These are phyloP conservation scores for Podaxis carcinomalis DNA, from an alignment of 768 basidiomycete genomes.

Conservation along the genomic window DNA sequence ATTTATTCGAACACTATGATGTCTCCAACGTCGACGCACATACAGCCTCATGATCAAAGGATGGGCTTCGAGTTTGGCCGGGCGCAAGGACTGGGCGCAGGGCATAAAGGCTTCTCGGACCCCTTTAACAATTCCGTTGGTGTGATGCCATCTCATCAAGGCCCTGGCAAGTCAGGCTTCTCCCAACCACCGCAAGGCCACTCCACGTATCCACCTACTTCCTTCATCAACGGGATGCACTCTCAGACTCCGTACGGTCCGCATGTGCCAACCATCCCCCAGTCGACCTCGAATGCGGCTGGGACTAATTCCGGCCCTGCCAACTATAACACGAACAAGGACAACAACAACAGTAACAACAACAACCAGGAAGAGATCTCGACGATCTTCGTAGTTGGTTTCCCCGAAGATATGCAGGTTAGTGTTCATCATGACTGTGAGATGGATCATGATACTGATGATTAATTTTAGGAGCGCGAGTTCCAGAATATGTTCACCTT, in stretches of 20 bases:
- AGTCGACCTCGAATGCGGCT: constrained; percentile 16
- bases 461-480: constrained; percentile 78
- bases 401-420: constrained; percentile 98
- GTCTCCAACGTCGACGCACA: constrained; percentile 35
- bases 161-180: constrained; percentile 18
- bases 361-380: constrained; percentile 80
- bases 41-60: constrained; percentile 33
- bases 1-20: constrained; percentile 32
- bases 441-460: constrained; percentile 16
- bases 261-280: constrained; percentile 42
- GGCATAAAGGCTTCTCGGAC: constrained; percentile 28
- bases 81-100: constrained; percentile 21
- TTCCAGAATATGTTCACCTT: constrained; percentile 99
- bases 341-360: constrained; percentile 23
- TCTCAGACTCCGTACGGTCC: constrained; percentile 78
- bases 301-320: constrained; percentile 23
- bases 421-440: constrained; percentile 20
- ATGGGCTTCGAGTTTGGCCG: constrained; percentile 30
- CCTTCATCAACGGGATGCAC: constrained; percentile 33
- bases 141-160: constrained; percentile 18
- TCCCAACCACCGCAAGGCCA: constrained; percentile 27
- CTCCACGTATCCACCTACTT: constrained; percentile 22
- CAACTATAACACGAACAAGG: constrained; percentile 22
- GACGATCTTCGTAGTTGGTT: constrained; percentile 97
- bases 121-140: constrained; percentile 21